phyloP scores from a whole-genome alignment of 345 rosid genomes.

The Arabidopsis arenosa region DNA sequence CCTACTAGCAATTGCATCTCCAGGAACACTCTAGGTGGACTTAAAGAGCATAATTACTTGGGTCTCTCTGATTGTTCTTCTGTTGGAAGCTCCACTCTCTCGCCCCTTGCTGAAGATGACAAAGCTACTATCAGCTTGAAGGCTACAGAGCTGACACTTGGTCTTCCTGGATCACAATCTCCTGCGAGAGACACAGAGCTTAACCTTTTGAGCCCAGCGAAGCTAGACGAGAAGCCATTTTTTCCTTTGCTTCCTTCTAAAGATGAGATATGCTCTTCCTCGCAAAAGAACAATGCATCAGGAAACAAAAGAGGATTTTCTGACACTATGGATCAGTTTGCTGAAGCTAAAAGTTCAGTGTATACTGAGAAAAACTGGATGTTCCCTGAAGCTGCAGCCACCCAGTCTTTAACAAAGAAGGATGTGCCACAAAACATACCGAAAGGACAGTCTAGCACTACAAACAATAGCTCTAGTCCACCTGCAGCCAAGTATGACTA shows the following conservation, averaged over 20 bases:
- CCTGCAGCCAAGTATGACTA: constrained; percentile 77
- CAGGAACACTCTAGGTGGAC: constrained; percentile 30
- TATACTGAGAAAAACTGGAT: constrained; percentile 72
- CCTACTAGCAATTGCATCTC: constrained; percentile 39
- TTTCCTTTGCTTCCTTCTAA: constrained; percentile 81
- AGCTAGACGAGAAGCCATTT: constrained; percentile 70
- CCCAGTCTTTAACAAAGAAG: constrained; percentile 50
- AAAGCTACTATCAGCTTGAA: constrained; percentile 69
- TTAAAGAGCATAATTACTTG: constrained; percentile 78
- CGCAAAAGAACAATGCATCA: constrained; percentile 58
- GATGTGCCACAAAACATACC: constrained; percentile 53
- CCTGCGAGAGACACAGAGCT: constrained; percentile 61
- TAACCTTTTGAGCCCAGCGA: constrained; percentile 50
- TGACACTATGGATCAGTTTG: constrained; percentile 74
- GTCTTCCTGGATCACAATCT: constrained; percentile 89
- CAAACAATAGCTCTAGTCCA: constrained; percentile 54
- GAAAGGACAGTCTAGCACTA: constrained; percentile 49
- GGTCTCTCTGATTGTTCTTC: constrained; percentile 86
- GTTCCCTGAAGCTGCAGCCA: constrained; percentile 53
- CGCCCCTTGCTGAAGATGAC: constrained; percentile 50
- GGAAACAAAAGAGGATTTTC: constrained; percentile 88
- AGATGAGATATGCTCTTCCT: constrained; percentile 58
- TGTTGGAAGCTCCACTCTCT: constrained; percentile 72
- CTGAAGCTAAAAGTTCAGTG: constrained; percentile 62
- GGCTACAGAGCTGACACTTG: constrained; percentile 87